A percentile compares a stretch with the other conserved stretches of the same genome.
These are phyloP conservation scores for Helianthus annuus DNA, from an alignment of 129 eudicot genomes.

Conservation along the genomic window DNA sequence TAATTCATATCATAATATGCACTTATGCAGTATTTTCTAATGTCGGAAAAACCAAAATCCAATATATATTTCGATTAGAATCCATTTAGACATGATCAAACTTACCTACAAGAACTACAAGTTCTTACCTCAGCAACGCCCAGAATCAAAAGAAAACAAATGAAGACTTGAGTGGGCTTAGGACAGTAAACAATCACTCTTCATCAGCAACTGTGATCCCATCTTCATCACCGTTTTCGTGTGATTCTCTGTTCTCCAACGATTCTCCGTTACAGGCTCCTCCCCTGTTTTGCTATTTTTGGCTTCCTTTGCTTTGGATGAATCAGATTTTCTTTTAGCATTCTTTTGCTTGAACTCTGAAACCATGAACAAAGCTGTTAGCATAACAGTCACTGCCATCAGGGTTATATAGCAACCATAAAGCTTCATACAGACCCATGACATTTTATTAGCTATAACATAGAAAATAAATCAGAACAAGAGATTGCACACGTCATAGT, in stretches of 20 bases:
- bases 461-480: background rate
- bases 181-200: conserved; percentile 25
- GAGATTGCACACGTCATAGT: background rate
- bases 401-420: background rate
- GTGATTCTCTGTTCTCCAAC: conserved; percentile 18
- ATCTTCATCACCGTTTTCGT: conserved; percentile 24
- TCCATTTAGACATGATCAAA: conserved; percentile 6
- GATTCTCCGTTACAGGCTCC: conserved; percentile 40
- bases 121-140: conserved; percentile 7
- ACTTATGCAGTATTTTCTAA: too few relatives aligned
- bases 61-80: background rate
- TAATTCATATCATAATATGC: too few relatives aligned
- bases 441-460: background rate
- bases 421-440: background rate
- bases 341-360: conserved; percentile 68
- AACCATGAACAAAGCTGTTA: conserved; percentile 18
- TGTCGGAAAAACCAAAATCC: too few relatives aligned
- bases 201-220: background rate
- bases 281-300: conserved; percentile 66
- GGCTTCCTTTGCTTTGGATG: conserved; percentile 67
- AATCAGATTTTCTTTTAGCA: conserved; percentile 55
- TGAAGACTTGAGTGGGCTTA: background rate
- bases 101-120: conserved; percentile 14
- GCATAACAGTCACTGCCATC: background rate
- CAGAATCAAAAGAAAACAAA: conserved; percentile 8